phyloP scores from a whole-genome alignment of 2,329 filamentous ascomycete species.

The Monosporascus sp. region DNA sequence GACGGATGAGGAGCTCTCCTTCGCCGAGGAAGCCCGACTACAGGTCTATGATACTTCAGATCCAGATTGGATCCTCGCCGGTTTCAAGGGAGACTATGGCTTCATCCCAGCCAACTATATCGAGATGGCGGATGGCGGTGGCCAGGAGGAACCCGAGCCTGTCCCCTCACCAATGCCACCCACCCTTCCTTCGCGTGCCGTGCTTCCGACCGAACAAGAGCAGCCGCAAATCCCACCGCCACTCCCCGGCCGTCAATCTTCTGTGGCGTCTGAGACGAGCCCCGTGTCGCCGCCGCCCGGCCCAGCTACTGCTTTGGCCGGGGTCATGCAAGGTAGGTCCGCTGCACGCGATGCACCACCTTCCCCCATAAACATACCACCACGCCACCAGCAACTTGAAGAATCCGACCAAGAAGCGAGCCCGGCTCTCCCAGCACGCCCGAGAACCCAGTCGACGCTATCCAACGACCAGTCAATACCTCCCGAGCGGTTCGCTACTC shows the following conservation, averaged over 20 bases:
- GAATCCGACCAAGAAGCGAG: constrained; percentile 62
- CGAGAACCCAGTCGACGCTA: constrained; percentile 17
- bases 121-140: constrained; percentile 52
- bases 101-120: constrained; percentile 98
- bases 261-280: constrained; percentile 21
- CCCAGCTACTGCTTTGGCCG: constrained; percentile 51
- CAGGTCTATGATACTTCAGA: constrained; percentile 86
- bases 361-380: constrained; percentile 43
- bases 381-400: constrained; percentile 53
- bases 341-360: constrained; percentile 40
- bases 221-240: constrained; percentile 34
- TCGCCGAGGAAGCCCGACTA: constrained; percentile 79
- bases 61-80: constrained; percentile 94
- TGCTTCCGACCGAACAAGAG: constrained; percentile 28
- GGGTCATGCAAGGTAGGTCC: constrained; percentile 46
- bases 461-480: constrained; percentile 18
- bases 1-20: constrained; percentile 96
- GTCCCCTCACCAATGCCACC: constrained; percentile 14
- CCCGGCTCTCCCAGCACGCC: constrained; percentile 34
- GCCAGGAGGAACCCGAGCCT: constrained; percentile 35
- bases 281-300: constrained; percentile 33
- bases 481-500: constrained; percentile 30
- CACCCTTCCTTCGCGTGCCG: constrained; percentile 37
- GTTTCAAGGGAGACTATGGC: constrained; percentile 77
- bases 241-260: constrained; percentile 30